A percentile compares a stretch with the other conserved stretches of the same genome.
These are phyloP conservation scores for Globisporangium takayamanum DNA, from an alignment of 352 stramenopile species.

Conservation along the genomic window DNA sequence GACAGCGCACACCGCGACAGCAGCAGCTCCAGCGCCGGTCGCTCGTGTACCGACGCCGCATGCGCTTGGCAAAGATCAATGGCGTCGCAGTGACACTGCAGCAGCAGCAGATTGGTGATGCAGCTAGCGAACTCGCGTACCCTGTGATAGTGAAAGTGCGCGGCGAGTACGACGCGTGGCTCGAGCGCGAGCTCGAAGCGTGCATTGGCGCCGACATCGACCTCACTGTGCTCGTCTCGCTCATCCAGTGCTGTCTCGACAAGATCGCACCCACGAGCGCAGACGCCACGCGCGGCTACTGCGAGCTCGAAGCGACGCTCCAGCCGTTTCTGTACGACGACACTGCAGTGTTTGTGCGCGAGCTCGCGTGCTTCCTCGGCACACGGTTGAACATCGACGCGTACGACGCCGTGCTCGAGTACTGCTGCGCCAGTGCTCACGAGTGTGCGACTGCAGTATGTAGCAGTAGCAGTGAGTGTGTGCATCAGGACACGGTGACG, in stretches of 20 bases:
- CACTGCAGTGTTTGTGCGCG: slow-evolving; percentile 42
- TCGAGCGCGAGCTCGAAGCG: slow-evolving; percentile 55
- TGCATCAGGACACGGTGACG: background rate
- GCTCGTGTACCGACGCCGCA: slow-evolving; percentile 47
- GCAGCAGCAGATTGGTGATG: background rate
- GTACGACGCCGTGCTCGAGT: slow-evolving; percentile 60
- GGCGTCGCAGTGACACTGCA: slow-evolving; percentile 17
- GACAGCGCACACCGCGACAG: slow-evolving; percentile 5
- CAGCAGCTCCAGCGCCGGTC: slow-evolving; percentile 27
- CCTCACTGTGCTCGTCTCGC: slow-evolving; percentile 52
- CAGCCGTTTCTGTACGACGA: slow-evolving; percentile 65
- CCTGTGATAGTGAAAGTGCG: slow-evolving; percentile 44
- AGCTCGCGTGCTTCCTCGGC: slow-evolving; percentile 57
- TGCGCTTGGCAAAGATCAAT: slow-evolving; percentile 49
- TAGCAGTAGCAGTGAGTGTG: background rate
- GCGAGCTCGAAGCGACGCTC: slow-evolving; percentile 40
- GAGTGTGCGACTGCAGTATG: slow-evolving; percentile 41
- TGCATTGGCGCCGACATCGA: slow-evolving; percentile 63
- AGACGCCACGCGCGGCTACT: slow-evolving; percentile 30
- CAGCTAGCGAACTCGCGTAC: background rate
- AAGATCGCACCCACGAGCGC: slow-evolving; percentile 24
- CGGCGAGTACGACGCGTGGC: slow-evolving; percentile 52
- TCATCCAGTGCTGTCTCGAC: slow-evolving; percentile 60
- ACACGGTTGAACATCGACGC: slow-evolving; percentile 59
- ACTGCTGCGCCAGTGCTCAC: slow-evolving; percentile 40